Percentiles rank a stretch among this genome's conserved stretches.
phyloP scores from a whole-genome alignment of 371 early-diverging fungal species.

The Rhizopus arrhizus region DNA sequence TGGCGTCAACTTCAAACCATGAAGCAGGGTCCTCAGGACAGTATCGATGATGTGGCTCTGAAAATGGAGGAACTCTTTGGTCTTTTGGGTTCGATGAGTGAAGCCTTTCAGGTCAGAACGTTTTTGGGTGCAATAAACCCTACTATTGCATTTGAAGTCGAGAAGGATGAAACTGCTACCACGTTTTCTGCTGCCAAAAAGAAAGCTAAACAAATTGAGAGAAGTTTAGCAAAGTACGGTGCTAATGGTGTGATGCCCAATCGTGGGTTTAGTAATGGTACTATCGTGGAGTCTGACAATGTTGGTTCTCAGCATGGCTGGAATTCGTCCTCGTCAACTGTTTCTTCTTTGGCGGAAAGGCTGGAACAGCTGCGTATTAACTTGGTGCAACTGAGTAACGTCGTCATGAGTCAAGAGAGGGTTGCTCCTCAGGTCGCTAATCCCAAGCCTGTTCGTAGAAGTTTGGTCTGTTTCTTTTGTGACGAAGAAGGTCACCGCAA shows the following conservation, averaged over 20 bases:
- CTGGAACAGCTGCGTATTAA: slow-evolving; percentile 17
- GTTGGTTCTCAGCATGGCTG: not conserved
- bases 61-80: slow-evolving; percentile 16
- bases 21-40: too few species aligned
- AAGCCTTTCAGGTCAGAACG: slow-evolving; percentile 12
- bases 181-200: slow-evolving; percentile 2
- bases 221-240: slow-evolving; percentile 3
- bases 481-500: slow-evolving; percentile 1
- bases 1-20: too few species aligned
- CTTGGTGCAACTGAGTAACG: not conserved
- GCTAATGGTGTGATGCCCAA: not conserved
- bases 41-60: slow-evolving; percentile 9
- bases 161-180: slow-evolving; percentile 2
- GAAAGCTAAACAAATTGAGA: slow-evolving; percentile 7
- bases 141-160: slow-evolving; percentile 14
- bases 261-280: not conserved
- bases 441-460: not conserved
- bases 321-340: not conserved
- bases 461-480: not conserved
- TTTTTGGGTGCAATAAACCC: slow-evolving; percentile 14
- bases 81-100: not conserved
- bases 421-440: too few species aligned
- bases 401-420: not conserved
- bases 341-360: slow-evolving; percentile 3
- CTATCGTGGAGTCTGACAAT: not conserved